A percentile compares a stretch with the other conserved stretches of the same genome.
Evolutionary conservation across 192 early-diverging fungal genomes (phyloP).

Genomic region (Backusella circina): DNA sequence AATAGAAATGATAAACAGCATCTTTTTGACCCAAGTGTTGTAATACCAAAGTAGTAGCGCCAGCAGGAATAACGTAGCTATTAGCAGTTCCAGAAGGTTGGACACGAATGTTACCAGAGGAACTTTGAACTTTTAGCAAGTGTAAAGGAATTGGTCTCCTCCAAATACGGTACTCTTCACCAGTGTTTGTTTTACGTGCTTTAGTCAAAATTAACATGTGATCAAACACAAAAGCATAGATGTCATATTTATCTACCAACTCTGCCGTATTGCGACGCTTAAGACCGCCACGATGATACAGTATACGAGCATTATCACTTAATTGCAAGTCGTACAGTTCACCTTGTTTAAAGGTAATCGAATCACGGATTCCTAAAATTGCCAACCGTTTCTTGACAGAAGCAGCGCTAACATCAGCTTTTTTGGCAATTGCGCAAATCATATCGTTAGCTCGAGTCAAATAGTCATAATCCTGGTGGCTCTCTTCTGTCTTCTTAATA

Average conservation of each 20-base stretch:
- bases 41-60: constrained; percentile 11
- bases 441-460: constrained; percentile 37
- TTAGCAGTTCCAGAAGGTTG: background rate
- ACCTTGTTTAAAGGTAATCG: constrained; percentile 28
- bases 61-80: background rate
- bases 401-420: background rate
- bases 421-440: background rate
- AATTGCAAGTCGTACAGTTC: constrained; percentile 66
- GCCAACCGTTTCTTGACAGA: constrained; percentile 10
- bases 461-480: constrained; percentile 71
- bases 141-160: constrained; percentile 79
- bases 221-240: constrained; percentile 88
- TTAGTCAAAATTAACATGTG: constrained; percentile 79
- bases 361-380: constrained; percentile 21
- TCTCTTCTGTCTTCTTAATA: constrained; percentile 76
- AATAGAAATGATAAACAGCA: constrained; percentile 67
- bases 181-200: constrained; percentile 51
- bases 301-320: constrained; percentile 60
- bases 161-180: constrained; percentile 58
- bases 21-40: constrained; percentile 28
- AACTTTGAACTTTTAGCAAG: constrained; percentile 39
- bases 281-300: constrained; percentile 78
- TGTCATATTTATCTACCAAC: constrained; percentile 55
- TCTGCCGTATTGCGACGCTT: constrained; percentile 44
- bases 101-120: background rate